Evolutionary conservation across 1,139 yeast species (phyloP).

Genomic region (Scheffersomyces insectosa): DNA sequence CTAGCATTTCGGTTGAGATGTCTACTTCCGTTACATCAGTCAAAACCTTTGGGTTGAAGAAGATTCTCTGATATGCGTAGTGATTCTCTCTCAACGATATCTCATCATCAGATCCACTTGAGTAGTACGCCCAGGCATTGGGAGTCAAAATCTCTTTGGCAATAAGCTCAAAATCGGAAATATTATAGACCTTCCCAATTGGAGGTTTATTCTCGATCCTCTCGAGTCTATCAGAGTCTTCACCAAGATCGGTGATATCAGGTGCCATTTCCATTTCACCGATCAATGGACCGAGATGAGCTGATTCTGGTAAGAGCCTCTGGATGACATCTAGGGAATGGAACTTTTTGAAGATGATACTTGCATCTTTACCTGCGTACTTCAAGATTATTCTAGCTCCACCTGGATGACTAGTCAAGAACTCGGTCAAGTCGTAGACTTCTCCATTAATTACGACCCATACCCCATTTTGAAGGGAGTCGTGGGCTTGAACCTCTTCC

Average conservation of each 20-base stretch:
- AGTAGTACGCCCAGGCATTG: constrained; percentile 31
- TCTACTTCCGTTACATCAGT: constrained; percentile 41
- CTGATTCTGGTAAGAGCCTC: constrained; percentile 12
- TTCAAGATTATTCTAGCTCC: constrained; percentile 24
- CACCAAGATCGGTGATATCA: constrained; percentile 13
- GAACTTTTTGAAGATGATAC: constrained; percentile 15
- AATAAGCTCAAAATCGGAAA: constrained; percentile 33
- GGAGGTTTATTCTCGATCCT: constrained; percentile 27
- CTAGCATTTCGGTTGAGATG: constrained; percentile 52
- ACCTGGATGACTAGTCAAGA: constrained; percentile 27
- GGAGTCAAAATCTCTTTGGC: constrained; percentile 28
- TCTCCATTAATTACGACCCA: constrained; percentile 30
- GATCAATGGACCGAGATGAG: constrained; percentile 16
- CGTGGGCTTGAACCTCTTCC: constrained; percentile 9
- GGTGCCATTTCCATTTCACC: constrained; percentile 18
- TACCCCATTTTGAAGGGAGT: constrained; percentile 9
- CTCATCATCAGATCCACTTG: constrained; percentile 35
- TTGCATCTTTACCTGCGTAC: constrained; percentile 32
- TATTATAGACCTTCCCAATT: constrained; percentile 25
- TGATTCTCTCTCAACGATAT: constrained; percentile 32
- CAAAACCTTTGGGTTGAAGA: constrained; percentile 46
- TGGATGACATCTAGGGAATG: constrained; percentile 19
- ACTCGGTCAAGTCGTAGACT: constrained; percentile 31
- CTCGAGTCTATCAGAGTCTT: constrained; percentile 5
- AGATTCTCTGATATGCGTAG: constrained; percentile 31